These are phyloP conservation scores for Whalleya microplaca DNA, from an alignment of 2,329 filamentous ascomycete genomes.

Conservation along the genomic window DNA sequence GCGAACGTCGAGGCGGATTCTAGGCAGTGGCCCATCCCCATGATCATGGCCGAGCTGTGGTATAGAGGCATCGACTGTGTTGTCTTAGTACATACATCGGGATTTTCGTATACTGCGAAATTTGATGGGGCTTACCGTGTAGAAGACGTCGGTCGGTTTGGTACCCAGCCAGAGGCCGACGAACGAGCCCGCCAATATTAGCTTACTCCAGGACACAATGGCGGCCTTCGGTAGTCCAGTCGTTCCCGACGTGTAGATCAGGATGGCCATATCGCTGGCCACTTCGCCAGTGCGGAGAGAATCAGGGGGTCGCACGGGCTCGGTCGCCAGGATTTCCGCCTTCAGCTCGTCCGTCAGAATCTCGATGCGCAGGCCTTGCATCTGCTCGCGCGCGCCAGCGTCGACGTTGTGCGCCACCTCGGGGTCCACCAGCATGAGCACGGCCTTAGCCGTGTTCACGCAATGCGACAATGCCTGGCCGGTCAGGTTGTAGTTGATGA, in stretches of 20 bases:
- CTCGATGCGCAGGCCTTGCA: constrained; percentile 60
- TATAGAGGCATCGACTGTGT: constrained; percentile 83
- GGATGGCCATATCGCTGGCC: constrained; percentile 63
- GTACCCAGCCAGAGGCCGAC: constrained; percentile 60
- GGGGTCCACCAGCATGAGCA: constrained; percentile 71
- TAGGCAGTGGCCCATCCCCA: constrained; percentile 68
- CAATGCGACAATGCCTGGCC: constrained; percentile 75
- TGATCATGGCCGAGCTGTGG: constrained; percentile 75
- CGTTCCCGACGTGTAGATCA: constrained; percentile 87
- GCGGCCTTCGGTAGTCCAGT: constrained; percentile 83
- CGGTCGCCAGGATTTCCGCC: constrained; percentile 53
- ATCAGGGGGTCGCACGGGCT: constrained; percentile 62
- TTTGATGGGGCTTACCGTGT: constrained; percentile 64
- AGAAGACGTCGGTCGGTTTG: constrained; percentile 69
- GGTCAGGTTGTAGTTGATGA: constrained; percentile 85
- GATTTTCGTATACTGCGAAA: not conserved
- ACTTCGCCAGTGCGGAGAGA: constrained; percentile 54
- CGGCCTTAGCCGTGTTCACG: constrained; percentile 67
- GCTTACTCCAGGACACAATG: constrained; percentile 74
- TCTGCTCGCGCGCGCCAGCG: constrained; percentile 57
- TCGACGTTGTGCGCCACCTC: constrained; percentile 58
- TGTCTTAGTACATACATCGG: constrained; percentile 2
- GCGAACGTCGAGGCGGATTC: constrained; percentile 67
- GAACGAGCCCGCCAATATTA: constrained; percentile 57
- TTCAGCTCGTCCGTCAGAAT: constrained; percentile 64